A percentile compares a stretch with the other conserved stretches of the same genome.
These are phyloP conservation scores for Chalciporus piperatus DNA, from an alignment of 768 basidiomycete genomes.

Conservation along the genomic window DNA sequence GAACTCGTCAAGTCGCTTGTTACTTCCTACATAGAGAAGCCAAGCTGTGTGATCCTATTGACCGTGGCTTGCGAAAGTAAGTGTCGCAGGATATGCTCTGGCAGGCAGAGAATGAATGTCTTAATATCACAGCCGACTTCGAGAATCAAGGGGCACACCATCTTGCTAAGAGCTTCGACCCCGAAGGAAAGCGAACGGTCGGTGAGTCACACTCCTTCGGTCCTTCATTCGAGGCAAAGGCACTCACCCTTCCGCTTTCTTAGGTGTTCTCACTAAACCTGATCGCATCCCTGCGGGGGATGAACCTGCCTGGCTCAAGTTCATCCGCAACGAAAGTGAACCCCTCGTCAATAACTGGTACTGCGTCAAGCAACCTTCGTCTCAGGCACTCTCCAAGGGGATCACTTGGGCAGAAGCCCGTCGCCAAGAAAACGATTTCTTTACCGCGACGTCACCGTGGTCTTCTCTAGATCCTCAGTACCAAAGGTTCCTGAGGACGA, in stretches of 20 bases:
- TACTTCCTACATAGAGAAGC: slow-evolving; percentile 55
- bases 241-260: background rate
- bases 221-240: no score
- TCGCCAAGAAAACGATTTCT: slow-evolving; percentile 53
- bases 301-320: slow-evolving; percentile 46
- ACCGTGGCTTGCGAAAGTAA: slow-evolving; percentile 50
- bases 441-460: slow-evolving; percentile 53
- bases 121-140: slow-evolving; percentile 66
- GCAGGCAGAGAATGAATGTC: background rate
- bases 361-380: slow-evolving; percentile 41
- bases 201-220: slow-evolving; percentile 39
- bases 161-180: slow-evolving; percentile 60
- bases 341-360: slow-evolving; percentile 32
- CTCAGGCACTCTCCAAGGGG: slow-evolving; percentile 19
- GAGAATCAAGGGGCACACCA: slow-evolving; percentile 75
- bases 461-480: slow-evolving; percentile 47
- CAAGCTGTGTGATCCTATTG: slow-evolving; percentile 67
- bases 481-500: slow-evolving; percentile 54
- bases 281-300: slow-evolving; percentile 47
- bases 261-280: slow-evolving; percentile 73
- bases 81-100: background rate
- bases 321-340: slow-evolving; percentile 52
- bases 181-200: slow-evolving; percentile 63
- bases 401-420: slow-evolving; percentile 60
- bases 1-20: slow-evolving; percentile 59